phyloP scores from a whole-genome alignment of 495 filamentous ascomycete genomes.

The Pyrenula massariospora region DNA sequence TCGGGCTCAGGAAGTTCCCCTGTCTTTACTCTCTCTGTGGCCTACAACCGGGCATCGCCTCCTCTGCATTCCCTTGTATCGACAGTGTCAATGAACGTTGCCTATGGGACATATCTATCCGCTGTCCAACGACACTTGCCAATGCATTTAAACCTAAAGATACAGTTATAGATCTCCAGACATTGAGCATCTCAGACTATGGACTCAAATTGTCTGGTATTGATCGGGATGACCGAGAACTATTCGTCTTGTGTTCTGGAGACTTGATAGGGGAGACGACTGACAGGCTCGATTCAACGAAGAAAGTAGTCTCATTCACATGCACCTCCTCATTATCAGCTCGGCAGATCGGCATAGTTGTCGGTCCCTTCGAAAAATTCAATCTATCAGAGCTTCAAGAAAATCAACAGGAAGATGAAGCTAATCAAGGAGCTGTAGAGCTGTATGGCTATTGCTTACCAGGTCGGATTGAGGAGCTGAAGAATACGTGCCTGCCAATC shows the following conservation, averaged over 20 bases:
- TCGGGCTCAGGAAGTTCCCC: conserved; percentile 69
- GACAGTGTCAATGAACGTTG: conserved; percentile 71
- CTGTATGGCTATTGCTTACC: conserved; percentile 87
- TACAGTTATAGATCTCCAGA: conserved; percentile 11
- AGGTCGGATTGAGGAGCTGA: conserved; percentile 62
- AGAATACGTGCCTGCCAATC: conserved; percentile 70
- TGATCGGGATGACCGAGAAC: conserved; percentile 79
- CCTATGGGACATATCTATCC: conserved; percentile 80
- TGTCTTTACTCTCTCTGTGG: conserved; percentile 84
- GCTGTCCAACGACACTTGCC: conserved; percentile 70
- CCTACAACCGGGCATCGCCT: conserved; percentile 63
- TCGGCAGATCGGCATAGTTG: conserved; percentile 80
- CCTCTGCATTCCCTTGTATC: conserved; percentile 81
- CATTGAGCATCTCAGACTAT: conserved; percentile 6
- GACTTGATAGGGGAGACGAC: conserved; percentile 72
- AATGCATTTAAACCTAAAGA: conserved; percentile 54
- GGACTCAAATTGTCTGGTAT: conserved; percentile 17
- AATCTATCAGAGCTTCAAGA: conserved; percentile 83
- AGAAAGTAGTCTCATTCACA: conserved; percentile 75
- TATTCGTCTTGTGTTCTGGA: conserved; percentile 83
- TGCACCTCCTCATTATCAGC: conserved; percentile 59
- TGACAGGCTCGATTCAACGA: conserved; percentile 59
- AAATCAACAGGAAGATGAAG: conserved; percentile 78
- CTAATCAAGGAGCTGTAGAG: conserved; percentile 71
- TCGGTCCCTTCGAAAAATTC: conserved; percentile 89